A percentile compares a stretch with the other conserved stretches of the same genome.
Evolutionary conservation across 768 basidiomycete genomes (phyloP).

Genomic region (Lactarius hengduanensis): DNA sequence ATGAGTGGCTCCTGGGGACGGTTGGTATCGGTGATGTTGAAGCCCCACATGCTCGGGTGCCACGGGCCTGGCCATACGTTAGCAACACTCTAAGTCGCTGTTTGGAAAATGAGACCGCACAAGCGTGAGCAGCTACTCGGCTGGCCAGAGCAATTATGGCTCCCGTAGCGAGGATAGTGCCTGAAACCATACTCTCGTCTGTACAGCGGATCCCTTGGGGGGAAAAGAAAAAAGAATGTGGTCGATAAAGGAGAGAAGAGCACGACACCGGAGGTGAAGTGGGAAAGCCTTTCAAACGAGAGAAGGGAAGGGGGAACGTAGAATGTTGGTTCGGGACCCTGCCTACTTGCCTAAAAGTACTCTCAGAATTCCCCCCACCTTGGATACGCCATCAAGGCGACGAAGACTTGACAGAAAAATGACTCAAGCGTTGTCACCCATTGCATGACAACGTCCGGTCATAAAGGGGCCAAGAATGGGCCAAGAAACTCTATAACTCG

Average conservation of each 20-base stretch:
- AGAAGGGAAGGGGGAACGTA: neutral
- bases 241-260: constrained; percentile 4
- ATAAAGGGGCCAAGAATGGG: neutral
- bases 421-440: neutral
- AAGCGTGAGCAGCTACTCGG: constrained; percentile 10
- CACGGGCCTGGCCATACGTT: constrained; percentile 32
- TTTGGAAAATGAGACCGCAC: neutral
- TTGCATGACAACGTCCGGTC: neutral
- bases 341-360: neutral
- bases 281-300: neutral
- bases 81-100: neutral
- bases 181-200: constrained; percentile 5
- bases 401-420: neutral
- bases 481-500: neutral
- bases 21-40: constrained; percentile 38
- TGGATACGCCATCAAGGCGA: neutral
- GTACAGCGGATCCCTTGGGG: neutral
- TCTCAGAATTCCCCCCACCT: neutral
- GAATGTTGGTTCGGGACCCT: neutral
- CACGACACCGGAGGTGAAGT: neutral
- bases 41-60: constrained; percentile 41
- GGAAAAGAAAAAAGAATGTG: constrained; percentile 6
- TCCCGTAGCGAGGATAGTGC: neutral
- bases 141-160: constrained; percentile 2
- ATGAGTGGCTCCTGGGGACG: constrained; percentile 40